Conservation (phyloP, 2,329 filamentous ascomycete genomes). For the Colletotrichum filicis region DNA sequence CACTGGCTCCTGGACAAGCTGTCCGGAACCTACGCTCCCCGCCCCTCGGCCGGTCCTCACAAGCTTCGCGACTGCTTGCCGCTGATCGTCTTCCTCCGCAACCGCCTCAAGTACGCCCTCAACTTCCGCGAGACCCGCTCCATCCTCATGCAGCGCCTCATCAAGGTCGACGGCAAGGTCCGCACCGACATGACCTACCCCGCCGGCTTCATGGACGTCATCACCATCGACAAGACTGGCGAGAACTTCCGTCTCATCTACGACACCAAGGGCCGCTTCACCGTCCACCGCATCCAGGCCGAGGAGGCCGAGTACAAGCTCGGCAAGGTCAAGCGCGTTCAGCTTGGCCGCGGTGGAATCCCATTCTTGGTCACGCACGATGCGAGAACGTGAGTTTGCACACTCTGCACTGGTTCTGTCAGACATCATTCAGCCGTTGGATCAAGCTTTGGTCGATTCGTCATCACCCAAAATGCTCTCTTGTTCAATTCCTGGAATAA, state of each 20-base stretch:
- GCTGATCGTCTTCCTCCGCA: conserved; percentile 97
- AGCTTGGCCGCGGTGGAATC: conserved; percentile 99
- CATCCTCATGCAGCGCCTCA: conserved; percentile 98
- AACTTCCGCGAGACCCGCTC: conserved; percentile 97
- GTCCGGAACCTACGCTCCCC: conserved; percentile 85
- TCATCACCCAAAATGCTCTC: conserved; percentile 39
- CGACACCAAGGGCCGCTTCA: conserved; percentile 99
- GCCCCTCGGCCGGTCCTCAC: conserved; percentile 88
- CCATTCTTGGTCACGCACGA: conserved; percentile 99
- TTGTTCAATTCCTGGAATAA: conserved; percentile 12
- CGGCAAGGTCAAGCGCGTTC: conserved; percentile 99
- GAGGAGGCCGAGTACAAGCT: conserved; percentile 99
- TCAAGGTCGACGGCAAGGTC: conserved; percentile 99
- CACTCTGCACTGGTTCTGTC: conserved; percentile 62
- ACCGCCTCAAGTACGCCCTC: conserved; percentile 98
- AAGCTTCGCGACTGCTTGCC: conserved; percentile 99
- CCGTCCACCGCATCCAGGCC: conserved; percentile 97
- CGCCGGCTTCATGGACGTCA: conserved; percentile 99
- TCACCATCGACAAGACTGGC: conserved; percentile 99
- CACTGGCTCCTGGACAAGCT: conserved; percentile 99
- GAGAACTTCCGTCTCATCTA: conserved; percentile 99
- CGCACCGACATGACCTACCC: conserved; percentile 99
- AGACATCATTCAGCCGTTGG: conserved; percentile 99
- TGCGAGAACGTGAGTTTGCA: conserved; percentile 96
- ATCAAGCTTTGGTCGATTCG: conserved; percentile 92